Base-by-base conservation (phyloP, 805 yeast genomes). In the Saitoella complicata region DNA sequence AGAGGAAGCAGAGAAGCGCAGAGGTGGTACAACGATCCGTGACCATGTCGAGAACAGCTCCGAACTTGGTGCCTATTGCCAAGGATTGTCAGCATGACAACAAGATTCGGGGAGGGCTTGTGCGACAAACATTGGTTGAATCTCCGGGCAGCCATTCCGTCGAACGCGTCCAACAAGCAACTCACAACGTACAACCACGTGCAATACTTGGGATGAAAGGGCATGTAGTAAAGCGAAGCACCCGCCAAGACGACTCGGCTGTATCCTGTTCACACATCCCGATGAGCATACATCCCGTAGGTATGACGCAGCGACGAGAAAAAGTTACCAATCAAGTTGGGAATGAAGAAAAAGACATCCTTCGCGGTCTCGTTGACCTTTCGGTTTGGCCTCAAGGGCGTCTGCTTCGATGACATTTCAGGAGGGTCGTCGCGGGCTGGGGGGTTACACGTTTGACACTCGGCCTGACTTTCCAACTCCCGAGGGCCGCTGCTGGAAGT, bases 31-130 rank as follows among this genome's bases (percentile, higher is more conserved):
- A 91, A 58, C 99, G 72, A 61, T 91, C 99, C 12, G 98, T 88
- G 32, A 91, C 96, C 99, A 91, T 91, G 63, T 91, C 99, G 54
- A 91, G 71, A 13, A 93, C 94, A 12, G 98, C 97, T 35, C 99
- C 99, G 53, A 85, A 84, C 53, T 75, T 73, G 32, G 96, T 83
- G 10, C 94, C 12, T 33, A 33, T 10, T 21, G 21, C 21, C 21
- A 10, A 33, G 11, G 3, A 9, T 33, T 33, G 10, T 33, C 36
- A 10, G 36, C n/a, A 33, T 4, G 10, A 3, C 10, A 9, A 11
- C 11, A 33, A 10, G 11, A 10, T 33, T 33, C 11, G 36, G 10
- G 36, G 4, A 4, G 36, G 11, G 36, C n/a, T 9, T 10, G 36
- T 33, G 10, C 3, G 11, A 33, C 36, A 33, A 3, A 33, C 36